phyloP scores from a whole-genome alignment of 2,329 filamentous ascomycete species.

The Stagonosporopsis tanaceti region DNA sequence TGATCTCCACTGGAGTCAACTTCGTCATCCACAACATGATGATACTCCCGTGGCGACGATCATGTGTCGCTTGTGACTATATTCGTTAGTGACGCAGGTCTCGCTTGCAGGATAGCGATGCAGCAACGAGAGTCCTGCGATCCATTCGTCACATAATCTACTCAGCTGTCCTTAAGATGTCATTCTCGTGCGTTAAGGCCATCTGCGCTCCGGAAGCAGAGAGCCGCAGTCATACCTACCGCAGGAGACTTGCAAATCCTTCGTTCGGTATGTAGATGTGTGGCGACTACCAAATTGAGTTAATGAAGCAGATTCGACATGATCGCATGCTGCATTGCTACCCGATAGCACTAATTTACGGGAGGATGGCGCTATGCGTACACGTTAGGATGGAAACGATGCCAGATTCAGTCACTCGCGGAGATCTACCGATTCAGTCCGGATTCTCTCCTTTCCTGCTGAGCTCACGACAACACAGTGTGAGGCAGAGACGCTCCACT shows the following conservation, averaged over 20 bases:
- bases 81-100: background rate
- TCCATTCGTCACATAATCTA: background rate
- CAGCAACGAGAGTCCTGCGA: too few relatives aligned
- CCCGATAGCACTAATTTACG: constrained; percentile 4
- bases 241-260: background rate
- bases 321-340: constrained; percentile 1
- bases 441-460: background rate
- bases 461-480: background rate
- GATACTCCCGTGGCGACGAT: background rate
- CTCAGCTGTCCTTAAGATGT: background rate
- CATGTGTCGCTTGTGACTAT: background rate
- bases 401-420: background rate
- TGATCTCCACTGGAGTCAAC: background rate
- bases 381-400: background rate
- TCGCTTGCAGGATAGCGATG: too few relatives aligned
- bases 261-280: background rate
- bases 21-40: background rate
- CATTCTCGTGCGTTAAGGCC: background rate
- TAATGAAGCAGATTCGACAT: background rate
- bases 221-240: background rate
- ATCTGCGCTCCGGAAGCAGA: background rate
- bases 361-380: background rate
- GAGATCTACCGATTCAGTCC: constrained; percentile 8
- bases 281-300: background rate
- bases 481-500: background rate